Base-by-base conservation (phyloP, 192 early-diverging fungal species). In the Coemansia sp. region DNA sequence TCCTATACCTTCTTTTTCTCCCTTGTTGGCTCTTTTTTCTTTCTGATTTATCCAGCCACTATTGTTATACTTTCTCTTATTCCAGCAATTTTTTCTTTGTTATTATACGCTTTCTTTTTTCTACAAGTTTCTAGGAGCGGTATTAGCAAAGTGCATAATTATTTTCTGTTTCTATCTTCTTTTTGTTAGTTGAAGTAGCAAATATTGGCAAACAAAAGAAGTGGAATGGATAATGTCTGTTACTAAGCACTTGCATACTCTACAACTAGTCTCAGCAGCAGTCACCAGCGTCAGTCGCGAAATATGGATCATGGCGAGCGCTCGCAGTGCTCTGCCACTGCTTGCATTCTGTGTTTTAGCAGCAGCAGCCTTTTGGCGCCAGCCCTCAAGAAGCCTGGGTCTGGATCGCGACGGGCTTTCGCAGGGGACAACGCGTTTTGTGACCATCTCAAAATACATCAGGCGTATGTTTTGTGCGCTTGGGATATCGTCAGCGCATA, bases 261-360 rank as follows among this genome's bases (percentile, higher is more conserved):
- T 49, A 58, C 50, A 56, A 32, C 25, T 62, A 20, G 61, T 49
- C 39, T 58, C 56, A 7, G 13, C 56, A 16, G 61, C 54, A 17
- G 38, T 22, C 25, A 19, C 8, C 40, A 58, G 37, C 6, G 46
- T 70, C 54, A 64, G 54, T 20, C 51, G 54, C 55, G 62, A 43
- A 22, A 63, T 70, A 45, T 70, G 69, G 69, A 49, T 49, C 54
- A 64, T 70, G 61, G 69, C 61, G 22, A 70, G 60, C 42, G 58
- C 62, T 43, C 53, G 61, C 62, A 70, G 49, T 40, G 61, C 69
- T 11, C 22, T 70, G 53, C 60, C 69, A 5, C 19, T 70, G 40
- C 32, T 58, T 58, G 56, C 39, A 17, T 58, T 58, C 16, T 58
- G 56, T 41, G 56, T 58, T 41, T 17, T 58, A 13, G 56, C 56